Conservation (phyloP, 441 rosid genomes). For the Jatropha multifida region DNA sequence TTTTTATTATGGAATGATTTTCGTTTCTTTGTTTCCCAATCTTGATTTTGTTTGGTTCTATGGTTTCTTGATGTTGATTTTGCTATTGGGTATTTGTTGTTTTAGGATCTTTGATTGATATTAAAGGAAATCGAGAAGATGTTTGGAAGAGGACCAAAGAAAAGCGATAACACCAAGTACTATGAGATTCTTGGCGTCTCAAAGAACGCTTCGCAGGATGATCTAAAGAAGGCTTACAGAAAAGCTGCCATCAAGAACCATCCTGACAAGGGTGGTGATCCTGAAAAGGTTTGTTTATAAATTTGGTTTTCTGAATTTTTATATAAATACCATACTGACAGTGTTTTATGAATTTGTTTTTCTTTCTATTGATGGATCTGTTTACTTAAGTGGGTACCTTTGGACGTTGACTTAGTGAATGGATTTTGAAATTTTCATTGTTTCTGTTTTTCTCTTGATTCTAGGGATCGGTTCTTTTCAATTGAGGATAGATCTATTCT, state of each 20-base stretch:
- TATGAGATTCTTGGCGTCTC: conserved; percentile 68
- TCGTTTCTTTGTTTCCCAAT: too few species aligned
- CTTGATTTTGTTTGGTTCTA: neutral
- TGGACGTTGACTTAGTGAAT: neutral
- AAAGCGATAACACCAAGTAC: conserved; percentile 66
- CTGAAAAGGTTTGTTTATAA: conserved; percentile 59
- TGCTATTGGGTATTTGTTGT: neutral
- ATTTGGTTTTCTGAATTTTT: neutral
- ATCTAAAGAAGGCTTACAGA: conserved; percentile 83
- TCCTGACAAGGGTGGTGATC: conserved; percentile 94
- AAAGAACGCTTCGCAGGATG: conserved; percentile 64
- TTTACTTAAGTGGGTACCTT: neutral
- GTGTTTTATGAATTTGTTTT: conserved; percentile 1
- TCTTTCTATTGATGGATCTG: neutral
- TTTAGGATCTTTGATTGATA: conserved; percentile 14
- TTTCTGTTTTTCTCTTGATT: neutral
- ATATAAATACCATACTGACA: too few species aligned
- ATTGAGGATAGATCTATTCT: conserved; percentile 4
- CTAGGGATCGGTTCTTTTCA: neutral
- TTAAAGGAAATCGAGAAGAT: conserved; percentile 23
- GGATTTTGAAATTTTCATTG: neutral
- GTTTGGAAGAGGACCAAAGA: conserved; percentile 75
- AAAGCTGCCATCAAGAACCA: conserved; percentile 91
- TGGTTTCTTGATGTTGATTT: conserved; percentile 8
- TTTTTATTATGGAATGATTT: too few species aligned